These are phyloP conservation scores for Bipolaris zeicola DNA, from an alignment of 2,329 filamentous ascomycete genomes.

Conservation along the genomic window DNA sequence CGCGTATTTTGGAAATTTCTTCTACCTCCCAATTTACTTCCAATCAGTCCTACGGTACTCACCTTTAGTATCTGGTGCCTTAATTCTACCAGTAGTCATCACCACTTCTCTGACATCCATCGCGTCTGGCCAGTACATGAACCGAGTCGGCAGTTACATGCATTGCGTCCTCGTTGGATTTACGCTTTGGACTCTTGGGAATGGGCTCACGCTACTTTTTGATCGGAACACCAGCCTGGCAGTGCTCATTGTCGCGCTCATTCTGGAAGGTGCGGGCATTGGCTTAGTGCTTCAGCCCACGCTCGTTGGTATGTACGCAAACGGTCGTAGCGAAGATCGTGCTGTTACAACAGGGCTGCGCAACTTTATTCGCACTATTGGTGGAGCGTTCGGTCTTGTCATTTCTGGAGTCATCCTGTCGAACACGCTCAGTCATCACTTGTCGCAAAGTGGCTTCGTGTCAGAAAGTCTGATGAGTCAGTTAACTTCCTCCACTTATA, in stretches of 20 bases:
- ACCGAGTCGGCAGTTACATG: conserved; percentile 26
- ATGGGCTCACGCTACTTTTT: conserved; percentile 60
- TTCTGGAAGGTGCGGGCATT: conserved; percentile 53
- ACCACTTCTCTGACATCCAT: conserved; percentile 23
- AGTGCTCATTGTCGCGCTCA: conserved; percentile 59
- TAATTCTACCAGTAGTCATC: conserved; percentile 51
- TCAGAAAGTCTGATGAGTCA: conserved; percentile 17
- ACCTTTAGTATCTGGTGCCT: conserved; percentile 58
- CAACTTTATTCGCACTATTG: conserved; percentile 66
- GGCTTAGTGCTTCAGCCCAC: conserved; percentile 61
- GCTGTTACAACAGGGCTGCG: conserved; percentile 66
- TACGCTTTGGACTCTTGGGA: conserved; percentile 57
- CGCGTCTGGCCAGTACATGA: conserved; percentile 27
- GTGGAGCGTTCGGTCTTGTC: conserved; percentile 64
- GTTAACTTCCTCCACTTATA: conserved; percentile 30
- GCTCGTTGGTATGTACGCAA: conserved; percentile 62
- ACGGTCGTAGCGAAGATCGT: conserved; percentile 57
- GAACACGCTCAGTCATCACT: conserved; percentile 21
- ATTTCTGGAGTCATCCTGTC: conserved; percentile 42
- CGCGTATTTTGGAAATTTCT: conserved; percentile 64
- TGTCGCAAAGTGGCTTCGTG: conserved; percentile 17
- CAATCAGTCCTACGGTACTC: conserved; percentile 61
- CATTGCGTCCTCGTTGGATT: conserved; percentile 42
- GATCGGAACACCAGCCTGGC: conserved; percentile 50
- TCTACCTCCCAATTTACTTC: conserved; percentile 67